phyloP scores from a whole-genome alignment of 306 rosid genomes.

The Adenanthera pavonina region DNA sequence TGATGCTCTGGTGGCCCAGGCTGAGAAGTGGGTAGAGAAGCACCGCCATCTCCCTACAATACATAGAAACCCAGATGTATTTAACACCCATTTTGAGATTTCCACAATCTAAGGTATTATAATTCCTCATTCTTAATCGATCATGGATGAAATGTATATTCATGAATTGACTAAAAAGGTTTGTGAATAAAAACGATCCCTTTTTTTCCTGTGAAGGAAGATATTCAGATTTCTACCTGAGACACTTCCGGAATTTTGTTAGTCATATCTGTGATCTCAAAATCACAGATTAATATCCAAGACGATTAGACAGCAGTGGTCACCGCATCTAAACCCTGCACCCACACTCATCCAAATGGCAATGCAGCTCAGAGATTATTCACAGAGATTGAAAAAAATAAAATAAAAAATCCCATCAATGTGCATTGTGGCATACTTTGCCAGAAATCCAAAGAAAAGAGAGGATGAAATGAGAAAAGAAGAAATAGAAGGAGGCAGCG shows the following conservation, averaged over 20 bases:
- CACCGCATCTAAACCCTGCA: slow-evolving; percentile 39
- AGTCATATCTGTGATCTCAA: slow-evolving; percentile 62
- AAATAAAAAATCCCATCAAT: not conserved
- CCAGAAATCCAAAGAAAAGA: not conserved
- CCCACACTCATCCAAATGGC: slow-evolving; percentile 35
- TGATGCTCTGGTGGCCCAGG: slow-evolving; percentile 46
- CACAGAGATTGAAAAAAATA: not conserved
- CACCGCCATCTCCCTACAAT: slow-evolving; percentile 55
- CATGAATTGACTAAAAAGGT: not conserved
- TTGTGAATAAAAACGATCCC: slow-evolving; percentile 3
- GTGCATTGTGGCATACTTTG: slow-evolving; percentile 31
- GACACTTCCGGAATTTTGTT: slow-evolving; percentile 51
- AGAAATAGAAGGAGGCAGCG: slow-evolving; percentile 5
- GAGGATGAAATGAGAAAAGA: not conserved
- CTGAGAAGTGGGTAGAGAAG: slow-evolving; percentile 44
- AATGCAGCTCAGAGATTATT: slow-evolving; percentile 41
- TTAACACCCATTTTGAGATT: not conserved
- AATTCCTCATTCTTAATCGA: slow-evolving; percentile 4
- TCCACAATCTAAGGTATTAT: not conserved
- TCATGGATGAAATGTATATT: not conserved
- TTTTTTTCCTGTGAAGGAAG: not conserved
- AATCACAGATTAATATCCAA: slow-evolving; percentile 47
- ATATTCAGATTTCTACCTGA: slow-evolving; percentile 52
- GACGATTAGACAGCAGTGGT: slow-evolving; percentile 25
- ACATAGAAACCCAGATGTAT: slow-evolving; percentile 27